Base-by-base conservation (phyloP, 495 filamentous ascomycete genomes). In the Lentithecium fluviatile region DNA sequence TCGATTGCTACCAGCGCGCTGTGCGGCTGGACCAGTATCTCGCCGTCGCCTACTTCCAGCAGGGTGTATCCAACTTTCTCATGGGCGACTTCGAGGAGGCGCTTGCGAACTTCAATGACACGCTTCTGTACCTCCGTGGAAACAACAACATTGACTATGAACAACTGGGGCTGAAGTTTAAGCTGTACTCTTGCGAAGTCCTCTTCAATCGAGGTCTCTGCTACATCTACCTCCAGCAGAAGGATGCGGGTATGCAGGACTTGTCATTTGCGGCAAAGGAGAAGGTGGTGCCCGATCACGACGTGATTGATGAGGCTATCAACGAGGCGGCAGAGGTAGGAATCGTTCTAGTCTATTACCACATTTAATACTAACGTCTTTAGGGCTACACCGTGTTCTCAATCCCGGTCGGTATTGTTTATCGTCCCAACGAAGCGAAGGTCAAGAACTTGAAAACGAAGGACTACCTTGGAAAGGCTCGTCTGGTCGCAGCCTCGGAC, bases 331-430 rank as follows among this genome's bases (percentile, higher is more conserved):
- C 95, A 52, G 91, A 97, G 79, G 91, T 95, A 80, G 26, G 20
- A 45, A 38, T 36, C 29, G 11, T 13, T 15, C 23, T 1, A 53
- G n/a, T 25, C 32, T 45, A n/a, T 21, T 17, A n/a, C 4, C 25
- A 7, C 6, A 26, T 26, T 25, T 0, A 2, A 8, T 32, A 25
- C 62, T 69, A 56, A 71, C 47, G 38, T 29, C 6, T 25, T 12
- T 38, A 95, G 93, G 93, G 92, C 47, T 99, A 97, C 70, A 99
- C 95, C 1, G 94, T 99, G 12, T 99, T 99, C 78, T 99, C 94
- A 2, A 97, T 99, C 43, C 94, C 94, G 1, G 91, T 97, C 29
- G 94, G 94, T 15, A 85, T 97, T 40, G 78, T 99, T 45, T 99
- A 97, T 76, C 82, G 94, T 46, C 94, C 94, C 34, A 97, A 96